Base-by-base conservation (phyloP, 139 green algal genomes). In the Chlorella sp. region DNA sequence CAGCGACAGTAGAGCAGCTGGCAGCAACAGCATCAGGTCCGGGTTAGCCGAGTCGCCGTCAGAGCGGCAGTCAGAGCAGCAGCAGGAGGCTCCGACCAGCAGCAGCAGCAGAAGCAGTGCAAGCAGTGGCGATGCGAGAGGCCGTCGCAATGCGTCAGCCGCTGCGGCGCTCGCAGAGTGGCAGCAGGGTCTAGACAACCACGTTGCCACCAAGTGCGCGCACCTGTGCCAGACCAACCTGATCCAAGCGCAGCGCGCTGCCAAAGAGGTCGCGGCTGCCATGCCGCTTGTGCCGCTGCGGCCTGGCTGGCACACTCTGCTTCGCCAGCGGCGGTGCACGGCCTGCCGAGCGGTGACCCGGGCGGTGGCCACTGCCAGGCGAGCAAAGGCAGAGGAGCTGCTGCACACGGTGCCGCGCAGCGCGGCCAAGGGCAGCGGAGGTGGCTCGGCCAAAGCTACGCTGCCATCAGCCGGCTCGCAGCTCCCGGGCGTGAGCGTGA, bases 231-330 rank as follows among this genome's bases (percentile, higher is more conserved):
- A 33, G 11, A 23, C 31, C 14, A 8, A 61, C 19, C 21, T 27
- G 33, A n/a, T 43, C 17, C 35, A 50, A 23, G 29, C 19, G 43
- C 38, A 29, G 45, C 48, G 5, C 40, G 23, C 27, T 7, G 46
- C 5, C 17, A 43, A 53, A 55, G 79, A 70, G 73, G 72, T 82
- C 60, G 50, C 59, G 60, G 58, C 59, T 6, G 72, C 82, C 40
- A 79, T 92, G 74, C 86, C 84, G 40, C 80, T 89, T 68, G 76
- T 90, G 67, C 38, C 64, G 11, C 68, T 89, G 31, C 27, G 65
- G 35, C 40, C 31, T 3, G 8, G 25, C 5, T 70, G 76, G 42
- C 76, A 78, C 3, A 61, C 65, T 36, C 45, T 87, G 58, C 71
- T 92, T 38, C 82, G 65, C 9, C 19, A 27, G 17, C 64, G 78